Base-by-base conservation (phyloP, 352 stramenopile species). In the Globisporangium polare region DNA sequence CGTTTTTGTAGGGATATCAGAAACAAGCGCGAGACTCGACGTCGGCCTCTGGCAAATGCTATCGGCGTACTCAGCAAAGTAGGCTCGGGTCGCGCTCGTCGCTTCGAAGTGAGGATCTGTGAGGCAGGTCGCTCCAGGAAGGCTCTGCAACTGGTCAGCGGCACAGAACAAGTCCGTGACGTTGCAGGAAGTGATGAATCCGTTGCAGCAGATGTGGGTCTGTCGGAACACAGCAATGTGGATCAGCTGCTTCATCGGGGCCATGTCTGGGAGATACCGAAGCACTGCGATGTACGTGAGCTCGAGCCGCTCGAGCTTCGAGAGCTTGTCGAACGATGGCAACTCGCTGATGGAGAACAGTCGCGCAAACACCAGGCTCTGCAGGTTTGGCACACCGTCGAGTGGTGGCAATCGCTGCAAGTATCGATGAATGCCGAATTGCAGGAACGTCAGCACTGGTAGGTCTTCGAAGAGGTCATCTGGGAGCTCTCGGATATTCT, bases 191-290 rank as follows among this genome's bases (percentile, higher is more conserved):
- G 57, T 60, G 5, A 67, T 51, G 42, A 78, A 82, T 7, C 69
- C 74, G n/a, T 82, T 73, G 54, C 73, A 81, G 31, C 71, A 78
- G 22, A 77, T 27, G n/a, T 42, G 29, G 1, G 58, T 72, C 2
- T 53, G 65, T 42, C 66, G 60, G 20, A 66, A 75, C 5, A 81
- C 26, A 0, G 63, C 51, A 54, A 81, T 69, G 17, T 74, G 57
- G 3, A 66, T 41, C 6, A 78, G 55, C 7, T 49, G 1, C 8
- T 35, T 55, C 10, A 69, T 29, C 1, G 47, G 53, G 12, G 26
- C 15, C 24, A 74, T 70, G n/a, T 79, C 71, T 2, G 71, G 69
- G 1, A 77, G 24, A 6, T 15, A 56, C 10, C 27, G 24, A 4
- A 80, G 20, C 13, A 53, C 12, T 10, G 58, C 50, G 27, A 70